Base-by-base conservation (phyloP, 108 stramenopile species). In the Asterionellopsis glacialis region DNA sequence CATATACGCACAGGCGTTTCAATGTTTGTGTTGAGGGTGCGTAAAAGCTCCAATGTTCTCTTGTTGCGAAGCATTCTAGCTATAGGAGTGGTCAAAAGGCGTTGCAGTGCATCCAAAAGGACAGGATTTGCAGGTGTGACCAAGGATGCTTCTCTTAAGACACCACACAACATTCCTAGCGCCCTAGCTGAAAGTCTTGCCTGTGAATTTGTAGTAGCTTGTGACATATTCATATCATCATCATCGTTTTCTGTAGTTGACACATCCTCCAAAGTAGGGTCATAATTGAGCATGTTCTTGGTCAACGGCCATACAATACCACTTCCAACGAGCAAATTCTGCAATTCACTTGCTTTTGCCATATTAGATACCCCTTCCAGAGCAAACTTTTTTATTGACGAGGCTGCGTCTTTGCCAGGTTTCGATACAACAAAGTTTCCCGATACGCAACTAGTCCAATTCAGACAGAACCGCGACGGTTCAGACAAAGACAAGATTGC, bases 231-330 rank as follows among this genome's bases (percentile, higher is more conserved):
- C 21, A 71, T 54, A 47, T 69, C 73, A 25, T 57, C 68, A 38
- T 72, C 65, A 28, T 68, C 61, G 51, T 67, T 66, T 38, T 81
- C 69, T 22, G 49, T 50, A 21, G 58, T 57, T 12, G 61, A 41
- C 15, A 51, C 74, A 1, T 59, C 68, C 38, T 82, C 76, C 9
- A 88, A 58, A 0, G 91, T 83, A 16, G 73, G 70, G 68, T 93
- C 87, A 61, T 68, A 93, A 16, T 55, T 52, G 11, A 93, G 69
- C 1, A 84, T 54, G 21, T 63, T 68, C 42, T 66, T 64, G 25
- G 81, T 39, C 24, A 88, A 57, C 11, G 77, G 73, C 85, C 85
- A 93, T 51, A 84, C 42, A 28, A 84, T 63, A 13, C 91, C 86
- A 38, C 65, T 53, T 33, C 70, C 67, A 28, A 84, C 67, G 11